Base-by-base conservation (phyloP, 2,329 filamentous ascomycete genomes). In the Fusarium algeriense region DNA sequence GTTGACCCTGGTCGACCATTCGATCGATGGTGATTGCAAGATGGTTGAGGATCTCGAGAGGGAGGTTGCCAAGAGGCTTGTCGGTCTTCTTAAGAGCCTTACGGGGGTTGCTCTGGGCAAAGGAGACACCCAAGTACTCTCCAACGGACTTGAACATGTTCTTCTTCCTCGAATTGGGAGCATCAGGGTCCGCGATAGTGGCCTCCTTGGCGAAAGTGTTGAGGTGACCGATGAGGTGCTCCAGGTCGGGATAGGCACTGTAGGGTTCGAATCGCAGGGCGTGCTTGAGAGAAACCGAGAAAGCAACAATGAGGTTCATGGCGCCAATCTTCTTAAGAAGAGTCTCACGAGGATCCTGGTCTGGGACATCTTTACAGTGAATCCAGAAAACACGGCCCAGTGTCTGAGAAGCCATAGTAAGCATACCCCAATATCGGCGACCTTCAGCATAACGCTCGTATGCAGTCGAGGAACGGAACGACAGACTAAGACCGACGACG, bases 361-460 rank as follows among this genome's bases (percentile, higher is more conserved):
- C 84, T 59, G 48, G 88, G 83, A 34, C 85, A 84, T 73, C 91
- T 84, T 78, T 93, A 11, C 88, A 85, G 75, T 97, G 92, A 35
- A 97, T 86, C 95, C 95, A 98, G 78, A 96, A 93, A 13, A 93
- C 85, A 26, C 95, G 90, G 73, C 89, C 92, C 73, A 97, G 83
- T 78, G 90, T 83, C 83, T 94, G 84, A 75, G 85, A 82, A 76
- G 92, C 91, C 79, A 86, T 84, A 59, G 86, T 88, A 73, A 90
- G 83, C 60, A 87, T 83, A 2, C 89, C 84, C 89, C 89, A 91
- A 74, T 85, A 88, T 73, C 88, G 89, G 40, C 90, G 85, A 40
- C 90, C 90, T 69, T 92, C 90, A 43, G 84, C 85, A 77, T 90
- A 90, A 73, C 91, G 88, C 81, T 95, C 92, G 74, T 95, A 95